phyloP scores from a whole-genome alignment of 2,329 filamentous ascomycete species.

The Ophiocordyceps robertsii region DNA sequence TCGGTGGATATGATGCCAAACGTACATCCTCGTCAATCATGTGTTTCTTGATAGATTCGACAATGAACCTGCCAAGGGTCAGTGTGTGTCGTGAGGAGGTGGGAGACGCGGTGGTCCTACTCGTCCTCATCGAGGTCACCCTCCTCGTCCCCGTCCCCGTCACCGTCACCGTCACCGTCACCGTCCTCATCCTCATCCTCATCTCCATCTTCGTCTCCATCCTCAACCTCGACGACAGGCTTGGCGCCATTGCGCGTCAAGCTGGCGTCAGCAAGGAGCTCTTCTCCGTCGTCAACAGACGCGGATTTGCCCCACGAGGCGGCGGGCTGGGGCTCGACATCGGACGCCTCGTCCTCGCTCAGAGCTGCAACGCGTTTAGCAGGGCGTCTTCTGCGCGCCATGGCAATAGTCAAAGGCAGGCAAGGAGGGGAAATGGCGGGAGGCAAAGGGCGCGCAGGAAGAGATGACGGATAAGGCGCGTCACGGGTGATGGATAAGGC shows the following conservation, averaged over 20 bases:
- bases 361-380: constrained; percentile 17
- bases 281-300: constrained; percentile 6
- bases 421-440: not conserved
- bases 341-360: constrained; percentile 22
- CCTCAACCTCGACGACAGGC: constrained; percentile 11
- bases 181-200: constrained; percentile 22
- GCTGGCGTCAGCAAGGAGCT: constrained; percentile 5
- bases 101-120: constrained; percentile 16
- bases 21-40: constrained; percentile 42
- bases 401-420: not conserved
- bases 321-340: constrained; percentile 12
- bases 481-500: too few relatives aligned
- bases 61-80: constrained; percentile 44
- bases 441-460: not conserved
- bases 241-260: constrained; percentile 4
- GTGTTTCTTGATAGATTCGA: constrained; percentile 61
- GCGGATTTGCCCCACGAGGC: constrained; percentile 12
- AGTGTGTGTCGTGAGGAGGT: constrained; percentile 8
- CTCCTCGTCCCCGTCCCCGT: constrained; percentile 20
- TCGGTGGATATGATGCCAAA: constrained; percentile 12
- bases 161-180: constrained; percentile 27
- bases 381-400: constrained; percentile 3
- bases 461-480: not conserved
- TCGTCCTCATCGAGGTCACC: constrained; percentile 29
- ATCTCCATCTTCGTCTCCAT: constrained; percentile 18